Base-by-base conservation (phyloP, 306 rosid genomes). In the Gleditsia sinensis region DNA sequence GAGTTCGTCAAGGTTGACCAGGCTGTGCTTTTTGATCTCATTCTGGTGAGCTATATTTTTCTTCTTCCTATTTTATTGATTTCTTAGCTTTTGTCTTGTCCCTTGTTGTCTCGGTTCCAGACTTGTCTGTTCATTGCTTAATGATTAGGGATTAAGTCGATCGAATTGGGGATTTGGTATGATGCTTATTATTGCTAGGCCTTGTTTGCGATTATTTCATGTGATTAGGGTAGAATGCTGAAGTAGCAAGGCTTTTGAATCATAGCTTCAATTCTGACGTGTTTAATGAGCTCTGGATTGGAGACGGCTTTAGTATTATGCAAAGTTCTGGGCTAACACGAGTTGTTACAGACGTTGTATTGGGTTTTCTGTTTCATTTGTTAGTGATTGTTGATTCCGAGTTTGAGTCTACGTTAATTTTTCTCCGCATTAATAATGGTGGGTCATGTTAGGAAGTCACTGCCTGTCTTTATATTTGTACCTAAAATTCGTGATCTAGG, bases 1-100 rank as follows among this genome's bases (percentile, higher is more conserved):
- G 97, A 92, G 10, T 90, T 90, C 59, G 89, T 88, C 14, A 86
- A 82, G 80, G 96, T 93, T 27, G 98, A 90, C 50, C 95, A 87
- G 66, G 86, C 89, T n/a, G 83, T 92, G 7, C 91, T 90, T 12
- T 90, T 88, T 48, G 95, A 93, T 79, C 96, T 93, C 62, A 88
- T 90, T 71, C 66, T 85, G 86, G 98, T 90, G 3, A 9, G 84
- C 62, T 33, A 1, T 24, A 3, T 1, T 14, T 1, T 14, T 13
- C 9, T 1, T 14, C 21, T 3, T 23, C 5, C 7, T 16, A 3
- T 4, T 10, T 0, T 7, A 6, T 5, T 42, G 24, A 5, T 73
- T 75, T 75, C 5, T 55, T 61, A 0, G 2, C 5, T 4, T 20
- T 28, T 27, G 14, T 24, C 0, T 49, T 10, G 3, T 68, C 19